Evolutionary conservation across 1,284 basidiomycete genomes (phyloP), one percentile per base, ranked within the genome.

Genomic region (Athelia psychrophila): DNA sequence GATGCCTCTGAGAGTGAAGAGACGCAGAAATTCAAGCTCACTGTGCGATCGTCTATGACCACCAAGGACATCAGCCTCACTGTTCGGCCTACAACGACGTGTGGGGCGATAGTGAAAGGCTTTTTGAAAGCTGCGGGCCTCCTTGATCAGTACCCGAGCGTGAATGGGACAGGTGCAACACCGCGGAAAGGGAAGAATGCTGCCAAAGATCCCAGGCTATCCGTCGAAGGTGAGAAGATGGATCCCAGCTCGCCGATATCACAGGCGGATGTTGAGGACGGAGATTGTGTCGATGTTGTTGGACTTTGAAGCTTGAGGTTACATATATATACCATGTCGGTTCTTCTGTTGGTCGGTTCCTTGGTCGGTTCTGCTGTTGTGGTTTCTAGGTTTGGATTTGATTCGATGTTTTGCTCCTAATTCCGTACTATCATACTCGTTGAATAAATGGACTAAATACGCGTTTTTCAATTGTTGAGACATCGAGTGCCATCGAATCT

Each of bases 61-160:
- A 63, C 63, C 50, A 81, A 79, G 54, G 76, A 80, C 32, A 75
- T 90, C 48, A 74, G 75, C 1, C 72, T 91, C 24, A 84, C 76
- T 2, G 88, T 91, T 5, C 83, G 87, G 6, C 77, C 80, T 2
- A 85, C 84, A 15, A 88, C 88, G 13, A 88, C 80, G 53, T 90
- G 88, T 53, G 81, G 81, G 8, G 79, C 84, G 0, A 85, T 90
- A 54, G 78, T 91, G 32, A 79, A 79, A 58, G 84, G 83, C 0
- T 90, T 85, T 62, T 68, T 91, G 59, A 86, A 80, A 64, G 81
- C 78, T 56, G 78, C 80, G 2, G 82, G 78, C 1, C 60, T 89
- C 48, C 71, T 75, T 15, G 76, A 78, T 35, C 72, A 81, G 45
- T 84, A 84, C 58, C 68, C 75, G 22, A 63, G 57, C 25, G 65